These are phyloP conservation scores for Coemansia sp. DNA, from an alignment of 192 early-diverging fungal genomes.

Conservation along the genomic window DNA sequence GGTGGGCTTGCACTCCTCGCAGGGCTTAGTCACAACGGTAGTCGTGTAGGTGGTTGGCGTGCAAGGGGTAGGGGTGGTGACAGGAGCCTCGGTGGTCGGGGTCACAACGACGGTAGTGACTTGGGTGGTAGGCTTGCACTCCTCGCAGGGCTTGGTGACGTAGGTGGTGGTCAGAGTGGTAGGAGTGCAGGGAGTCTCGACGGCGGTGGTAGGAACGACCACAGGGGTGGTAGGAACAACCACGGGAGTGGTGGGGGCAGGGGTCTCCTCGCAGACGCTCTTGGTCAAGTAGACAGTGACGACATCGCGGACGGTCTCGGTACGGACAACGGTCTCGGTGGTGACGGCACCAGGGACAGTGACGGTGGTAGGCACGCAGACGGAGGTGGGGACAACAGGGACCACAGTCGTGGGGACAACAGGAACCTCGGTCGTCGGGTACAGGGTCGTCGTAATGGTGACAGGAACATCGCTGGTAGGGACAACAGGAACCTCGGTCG, in stretches of 20 bases:
- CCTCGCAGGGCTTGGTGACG: constrained; percentile 29
- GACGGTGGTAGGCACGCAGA: constrained; percentile 32
- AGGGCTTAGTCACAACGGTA: constrained; percentile 18
- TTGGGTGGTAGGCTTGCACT: constrained; percentile 23
- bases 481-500: not conserved
- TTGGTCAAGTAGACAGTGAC: constrained; percentile 25
- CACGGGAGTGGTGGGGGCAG: constrained; percentile 8
- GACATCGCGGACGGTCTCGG: constrained; percentile 33
- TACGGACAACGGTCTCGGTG: constrained; percentile 34
- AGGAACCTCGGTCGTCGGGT: not conserved
- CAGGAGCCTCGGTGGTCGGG: constrained; percentile 10
- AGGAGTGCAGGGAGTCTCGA: constrained; percentile 22
- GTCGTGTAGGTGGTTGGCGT: constrained; percentile 28
- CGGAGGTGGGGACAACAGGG: constrained; percentile 8
- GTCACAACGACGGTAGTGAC: constrained; percentile 20
- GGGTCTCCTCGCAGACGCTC: constrained; percentile 24
- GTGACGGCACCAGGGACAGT: constrained; percentile 25
- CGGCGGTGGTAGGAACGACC: constrained; percentile 4
- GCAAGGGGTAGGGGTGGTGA: constrained; percentile 11
- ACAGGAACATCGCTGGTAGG: not conserved
- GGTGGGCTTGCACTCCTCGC: constrained; percentile 28
- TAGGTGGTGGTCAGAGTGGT: constrained; percentile 27
- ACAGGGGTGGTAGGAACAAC: constrained; percentile 8
- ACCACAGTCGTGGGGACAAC: constrained; percentile 14
- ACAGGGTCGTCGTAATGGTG: not conserved